Conservation (phyloP, 2,329 filamentous ascomycete species). For the Alternaria brassicae region DNA sequence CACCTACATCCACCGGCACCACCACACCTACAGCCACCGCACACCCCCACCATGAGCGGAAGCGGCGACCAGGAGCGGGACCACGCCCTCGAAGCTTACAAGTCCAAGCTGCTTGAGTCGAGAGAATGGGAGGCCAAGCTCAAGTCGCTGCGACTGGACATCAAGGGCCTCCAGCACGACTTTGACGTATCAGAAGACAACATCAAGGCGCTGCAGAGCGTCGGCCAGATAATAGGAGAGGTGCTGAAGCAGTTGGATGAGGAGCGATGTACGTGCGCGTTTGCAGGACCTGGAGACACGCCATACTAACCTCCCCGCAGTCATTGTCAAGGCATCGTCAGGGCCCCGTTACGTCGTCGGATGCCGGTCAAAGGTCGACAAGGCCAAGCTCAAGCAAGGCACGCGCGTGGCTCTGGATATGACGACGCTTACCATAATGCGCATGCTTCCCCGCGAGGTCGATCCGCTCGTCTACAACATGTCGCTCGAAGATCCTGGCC, state of each 20-base stretch:
- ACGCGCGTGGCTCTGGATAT: slow-evolving; percentile 97
- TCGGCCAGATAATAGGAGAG: slow-evolving; percentile 98
- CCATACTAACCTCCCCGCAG: slow-evolving; percentile 56
- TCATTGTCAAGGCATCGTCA: slow-evolving; percentile 98
- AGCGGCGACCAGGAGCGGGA: slow-evolving; percentile 58
- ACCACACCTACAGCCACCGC: slow-evolving; percentile 1
- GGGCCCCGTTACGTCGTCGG: slow-evolving; percentile 98
- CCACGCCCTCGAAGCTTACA: slow-evolving; percentile 61
- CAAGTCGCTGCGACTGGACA: slow-evolving; percentile 90
- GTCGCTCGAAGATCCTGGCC: slow-evolving; percentile 96
- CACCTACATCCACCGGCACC: neutral
- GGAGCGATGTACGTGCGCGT: slow-evolving; percentile 80
- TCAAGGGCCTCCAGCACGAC: slow-evolving; percentile 93
- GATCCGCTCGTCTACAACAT: slow-evolving; percentile 99
- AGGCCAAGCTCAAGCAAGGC: slow-evolving; percentile 95
- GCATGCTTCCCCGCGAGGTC: slow-evolving; percentile 98
- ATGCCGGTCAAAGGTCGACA: slow-evolving; percentile 98
- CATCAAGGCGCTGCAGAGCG: slow-evolving; percentile 98
- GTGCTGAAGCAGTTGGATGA: slow-evolving; percentile 98
- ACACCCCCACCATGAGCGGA: slow-evolving; percentile 43
- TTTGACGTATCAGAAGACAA: slow-evolving; percentile 98
- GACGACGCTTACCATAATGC: slow-evolving; percentile 99
- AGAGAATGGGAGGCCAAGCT: slow-evolving; percentile 99
- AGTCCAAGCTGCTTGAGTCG: slow-evolving; percentile 75
- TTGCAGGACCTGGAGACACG: neutral